Evolutionary conservation across 805 yeast species (phyloP).

Genomic region (Pichia kluyveri): DNA sequence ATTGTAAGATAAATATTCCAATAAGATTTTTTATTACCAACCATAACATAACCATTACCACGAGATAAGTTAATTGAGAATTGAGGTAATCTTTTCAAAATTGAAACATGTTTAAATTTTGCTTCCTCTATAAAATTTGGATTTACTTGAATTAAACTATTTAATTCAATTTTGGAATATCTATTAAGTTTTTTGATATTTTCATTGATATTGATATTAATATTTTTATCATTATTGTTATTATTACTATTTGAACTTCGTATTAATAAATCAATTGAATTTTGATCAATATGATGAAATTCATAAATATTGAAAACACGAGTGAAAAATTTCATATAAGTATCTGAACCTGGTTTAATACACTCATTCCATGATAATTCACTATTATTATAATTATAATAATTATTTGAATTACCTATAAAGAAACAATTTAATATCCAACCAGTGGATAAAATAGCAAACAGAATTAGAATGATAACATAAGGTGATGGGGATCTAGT

Average conservation of each 20-base stretch:
- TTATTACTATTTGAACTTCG: neutral
- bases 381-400: no score
- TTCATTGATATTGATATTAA: no score
- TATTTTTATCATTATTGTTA: no score
- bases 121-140: conserved; percentile 26
- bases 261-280: neutral
- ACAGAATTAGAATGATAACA: no score
- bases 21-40: neutral
- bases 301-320: neutral
- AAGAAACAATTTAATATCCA: no score
- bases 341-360: neutral
- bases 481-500: no score
- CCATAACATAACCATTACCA: conserved; percentile 25
- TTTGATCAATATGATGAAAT: neutral
- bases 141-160: neutral
- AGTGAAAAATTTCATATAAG: neutral
- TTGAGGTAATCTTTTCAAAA: conserved; percentile 37
- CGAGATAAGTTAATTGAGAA: conserved; percentile 20
- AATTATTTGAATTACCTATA: no score
- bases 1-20: conserved; percentile 22
- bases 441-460: no score
- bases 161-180: neutral
- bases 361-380: neutral
- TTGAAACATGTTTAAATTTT: conserved; percentile 36
- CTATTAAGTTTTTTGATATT: neutral